These are phyloP conservation scores for Aspergillus fumigatiaffinis DNA, from an alignment of 2,329 filamentous ascomycete species.

Conservation along the genomic window DNA sequence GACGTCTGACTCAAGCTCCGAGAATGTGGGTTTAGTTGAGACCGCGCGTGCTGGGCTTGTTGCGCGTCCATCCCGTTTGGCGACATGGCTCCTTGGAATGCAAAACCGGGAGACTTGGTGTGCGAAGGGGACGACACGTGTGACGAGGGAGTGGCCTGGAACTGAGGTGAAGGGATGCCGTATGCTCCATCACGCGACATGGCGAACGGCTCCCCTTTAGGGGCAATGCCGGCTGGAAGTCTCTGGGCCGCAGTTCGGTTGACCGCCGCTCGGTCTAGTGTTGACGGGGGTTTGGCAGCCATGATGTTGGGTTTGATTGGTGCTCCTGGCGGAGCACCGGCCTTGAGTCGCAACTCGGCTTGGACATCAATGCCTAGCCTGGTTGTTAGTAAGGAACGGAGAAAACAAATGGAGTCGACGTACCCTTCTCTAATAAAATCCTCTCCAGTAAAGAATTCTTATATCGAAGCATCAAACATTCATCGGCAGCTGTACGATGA, in stretches of 20 bases:
- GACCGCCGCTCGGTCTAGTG: constrained; percentile 75
- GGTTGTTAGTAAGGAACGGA: constrained; percentile 2
- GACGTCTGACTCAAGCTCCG: constrained; percentile 32
- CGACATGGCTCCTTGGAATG: constrained; percentile 58
- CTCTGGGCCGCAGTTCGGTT: constrained; percentile 71
- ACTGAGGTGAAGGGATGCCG: constrained; percentile 61
- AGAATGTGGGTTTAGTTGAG: constrained; percentile 43
- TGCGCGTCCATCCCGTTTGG: constrained; percentile 58
- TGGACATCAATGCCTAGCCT: constrained; percentile 86
- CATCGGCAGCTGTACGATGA: constrained; percentile 89
- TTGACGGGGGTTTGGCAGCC: constrained; percentile 67
- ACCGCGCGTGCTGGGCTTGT: constrained; percentile 41
- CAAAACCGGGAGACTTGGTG: constrained; percentile 59
- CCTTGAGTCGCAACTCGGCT: constrained; percentile 89
- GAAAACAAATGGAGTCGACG: background rate
- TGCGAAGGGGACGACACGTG: constrained; percentile 66
- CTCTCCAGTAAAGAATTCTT: constrained; percentile 96
- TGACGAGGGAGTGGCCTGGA: constrained; percentile 76
- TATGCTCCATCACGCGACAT: constrained; percentile 46
- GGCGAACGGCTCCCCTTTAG: constrained; percentile 53
- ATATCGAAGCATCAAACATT: constrained; percentile 96
- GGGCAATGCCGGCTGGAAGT: constrained; percentile 69
- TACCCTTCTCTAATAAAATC: constrained; percentile 93
- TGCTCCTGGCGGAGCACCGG: constrained; percentile 74
- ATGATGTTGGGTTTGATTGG: constrained; percentile 62